phyloP scores from a whole-genome alignment of 2,329 filamentous ascomycete genomes.

The Neonectria hederae region DNA sequence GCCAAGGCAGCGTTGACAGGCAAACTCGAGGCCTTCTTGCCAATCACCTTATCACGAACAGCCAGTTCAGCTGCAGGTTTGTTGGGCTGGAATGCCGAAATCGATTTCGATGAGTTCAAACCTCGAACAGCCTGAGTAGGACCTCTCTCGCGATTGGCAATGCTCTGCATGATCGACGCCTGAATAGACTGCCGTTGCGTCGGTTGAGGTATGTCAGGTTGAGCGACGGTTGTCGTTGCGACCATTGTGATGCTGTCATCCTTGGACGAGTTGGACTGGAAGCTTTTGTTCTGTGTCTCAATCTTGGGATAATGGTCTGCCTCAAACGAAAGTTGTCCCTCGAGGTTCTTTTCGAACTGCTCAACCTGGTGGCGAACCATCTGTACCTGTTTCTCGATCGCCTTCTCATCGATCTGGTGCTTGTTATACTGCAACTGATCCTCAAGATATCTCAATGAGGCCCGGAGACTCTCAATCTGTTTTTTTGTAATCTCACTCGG shows the following conservation, averaged over 20 bases:
- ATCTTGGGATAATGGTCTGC: slow-evolving; percentile 52
- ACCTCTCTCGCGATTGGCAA: slow-evolving; percentile 24
- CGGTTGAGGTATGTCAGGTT: slow-evolving; percentile 8
- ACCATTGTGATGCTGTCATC: neutral
- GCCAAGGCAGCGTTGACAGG: slow-evolving; percentile 59
- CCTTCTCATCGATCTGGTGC: slow-evolving; percentile 68
- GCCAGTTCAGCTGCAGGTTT: slow-evolving; percentile 31
- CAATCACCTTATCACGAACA: slow-evolving; percentile 39
- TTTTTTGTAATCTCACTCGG: slow-evolving; percentile 69
- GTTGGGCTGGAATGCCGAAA: slow-evolving; percentile 31
- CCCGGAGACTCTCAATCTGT: slow-evolving; percentile 62
- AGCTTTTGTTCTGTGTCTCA: slow-evolving; percentile 39
- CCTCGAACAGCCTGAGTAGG: slow-evolving; percentile 32
- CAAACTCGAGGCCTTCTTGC: slow-evolving; percentile 49
- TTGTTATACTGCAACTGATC: slow-evolving; percentile 69
- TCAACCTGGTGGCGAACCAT: slow-evolving; percentile 57
- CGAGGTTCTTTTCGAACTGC: slow-evolving; percentile 59
- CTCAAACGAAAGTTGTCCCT: slow-evolving; percentile 58
- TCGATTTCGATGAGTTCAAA: slow-evolving; percentile 45
- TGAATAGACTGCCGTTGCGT: neutral
- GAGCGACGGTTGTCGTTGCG: slow-evolving; percentile 15
- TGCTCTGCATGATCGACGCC: slow-evolving; percentile 12
- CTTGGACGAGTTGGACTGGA: slow-evolving; percentile 21
- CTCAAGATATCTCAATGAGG: slow-evolving; percentile 65
- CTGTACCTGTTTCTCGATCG: slow-evolving; percentile 56